These are phyloP conservation scores for Yarrowia sp. DNA, from an alignment of 805 yeast genomes.

Conservation along the genomic window DNA sequence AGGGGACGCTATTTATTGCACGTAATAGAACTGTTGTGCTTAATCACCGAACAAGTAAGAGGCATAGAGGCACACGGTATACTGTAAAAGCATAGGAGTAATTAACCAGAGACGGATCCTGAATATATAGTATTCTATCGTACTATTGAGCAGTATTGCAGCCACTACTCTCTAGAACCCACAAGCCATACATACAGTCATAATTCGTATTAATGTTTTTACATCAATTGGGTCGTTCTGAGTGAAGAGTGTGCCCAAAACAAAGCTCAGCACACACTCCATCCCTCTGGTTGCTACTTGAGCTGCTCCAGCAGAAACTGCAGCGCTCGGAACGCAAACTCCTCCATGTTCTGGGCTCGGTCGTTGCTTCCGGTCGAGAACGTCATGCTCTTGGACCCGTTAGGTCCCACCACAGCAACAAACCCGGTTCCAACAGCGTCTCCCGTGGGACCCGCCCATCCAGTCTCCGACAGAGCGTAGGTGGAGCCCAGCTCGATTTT, in stretches of 20 bases:
- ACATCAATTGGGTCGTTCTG: too few relatives aligned
- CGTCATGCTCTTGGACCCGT: slow-evolving; percentile 35
- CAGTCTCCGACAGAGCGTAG: slow-evolving; percentile 79
- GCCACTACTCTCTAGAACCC: too few relatives aligned
- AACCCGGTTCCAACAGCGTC: slow-evolving; percentile 32
- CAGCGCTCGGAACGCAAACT: slow-evolving; percentile 67
- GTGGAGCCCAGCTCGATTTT: slow-evolving; percentile 80
- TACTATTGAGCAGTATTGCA: too few relatives aligned
- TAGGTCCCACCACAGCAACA: slow-evolving; percentile 40
- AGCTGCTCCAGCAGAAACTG: slow-evolving; percentile 9
- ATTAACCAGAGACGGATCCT: too few relatives aligned
- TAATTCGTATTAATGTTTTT: not conserved
- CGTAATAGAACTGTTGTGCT: too few relatives aligned
- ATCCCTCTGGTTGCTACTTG: not conserved
- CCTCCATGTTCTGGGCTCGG: slow-evolving; percentile 69
- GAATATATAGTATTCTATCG: too few relatives aligned
- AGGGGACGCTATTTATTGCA: not conserved
- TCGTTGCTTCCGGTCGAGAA: slow-evolving; percentile 47
- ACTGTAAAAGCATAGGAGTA: too few relatives aligned
- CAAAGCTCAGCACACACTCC: not conserved
- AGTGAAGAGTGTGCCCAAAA: too few relatives aligned
- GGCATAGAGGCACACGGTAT: too few relatives aligned
- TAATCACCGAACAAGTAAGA: too few relatives aligned
- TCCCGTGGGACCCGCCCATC: slow-evolving; percentile 74
- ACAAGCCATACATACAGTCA: too few relatives aligned